Percentiles rank a stretch among this genome's conserved stretches.
Evolutionary conservation across 169 alveolate species (phyloP).

Genomic region (Cryptosporidium tyzzeri): DNA sequence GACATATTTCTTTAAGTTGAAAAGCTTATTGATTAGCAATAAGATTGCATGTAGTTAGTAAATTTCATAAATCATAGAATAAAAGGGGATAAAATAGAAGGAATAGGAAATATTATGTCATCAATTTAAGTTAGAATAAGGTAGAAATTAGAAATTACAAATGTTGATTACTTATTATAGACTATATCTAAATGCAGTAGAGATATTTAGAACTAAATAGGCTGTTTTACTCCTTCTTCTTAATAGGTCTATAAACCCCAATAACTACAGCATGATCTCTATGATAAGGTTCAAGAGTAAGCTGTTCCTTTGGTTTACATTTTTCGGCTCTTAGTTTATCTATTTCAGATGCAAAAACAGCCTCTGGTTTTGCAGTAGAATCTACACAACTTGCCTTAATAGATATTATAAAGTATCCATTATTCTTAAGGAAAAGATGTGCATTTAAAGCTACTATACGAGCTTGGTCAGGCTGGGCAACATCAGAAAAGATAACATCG

Average conservation of each 20-base stretch:
- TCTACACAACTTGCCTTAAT: conserved; percentile 99
- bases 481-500: conserved; percentile 98
- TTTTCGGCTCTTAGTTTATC: conserved; percentile 90
- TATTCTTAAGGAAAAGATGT: conserved; percentile 94
- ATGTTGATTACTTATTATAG: conserved; percentile 3
- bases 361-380: conserved; percentile 98
- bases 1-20: background rate
- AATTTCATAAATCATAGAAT: background rate
- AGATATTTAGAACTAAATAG: background rate
- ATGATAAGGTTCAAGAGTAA: conserved; percentile 98
- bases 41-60: background rate
- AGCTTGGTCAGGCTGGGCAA: conserved; percentile 99
- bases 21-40: too few relatives aligned
- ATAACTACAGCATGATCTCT: conserved; percentile 98
- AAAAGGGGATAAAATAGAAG: background rate
- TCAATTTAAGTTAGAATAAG: background rate
- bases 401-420: conserved; percentile 98
- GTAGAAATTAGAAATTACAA: background rate
- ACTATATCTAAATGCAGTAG: conserved; percentile 18
- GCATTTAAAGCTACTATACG: conserved; percentile 97
- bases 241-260: conserved; percentile 94
- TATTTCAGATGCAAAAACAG: conserved; percentile 92
- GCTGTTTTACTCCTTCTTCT: conserved; percentile 81
- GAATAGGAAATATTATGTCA: background rate
- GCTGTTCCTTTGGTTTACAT: conserved; percentile 95